A percentile compares a stretch with the other conserved stretches of the same genome.
Evolutionary conservation across 169 alveolate genomes (phyloP).

Genomic region (Plasmodium vinckei): DNA sequence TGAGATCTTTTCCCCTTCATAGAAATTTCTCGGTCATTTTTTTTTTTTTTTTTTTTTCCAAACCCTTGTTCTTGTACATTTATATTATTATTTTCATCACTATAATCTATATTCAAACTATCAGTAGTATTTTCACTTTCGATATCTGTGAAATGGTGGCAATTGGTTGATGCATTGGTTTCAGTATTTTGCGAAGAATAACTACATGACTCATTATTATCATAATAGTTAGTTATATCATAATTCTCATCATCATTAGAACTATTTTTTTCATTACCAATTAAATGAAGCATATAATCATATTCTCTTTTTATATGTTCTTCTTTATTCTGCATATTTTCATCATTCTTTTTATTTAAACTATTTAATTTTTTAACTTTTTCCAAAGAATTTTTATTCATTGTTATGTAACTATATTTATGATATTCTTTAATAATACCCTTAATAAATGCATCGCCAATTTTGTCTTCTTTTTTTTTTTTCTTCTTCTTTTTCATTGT

Average conservation of each 20-base stretch:
- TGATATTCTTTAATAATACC: conserved; percentile 31
- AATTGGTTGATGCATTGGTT: too few relatives aligned
- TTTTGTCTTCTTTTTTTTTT: conserved; percentile 12
- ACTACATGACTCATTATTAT: too few relatives aligned
- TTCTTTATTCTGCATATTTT: conserved; percentile 4
- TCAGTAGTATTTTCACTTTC: background rate
- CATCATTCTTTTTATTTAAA: background rate
- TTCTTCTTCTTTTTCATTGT: background rate
- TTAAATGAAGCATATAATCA: conserved; percentile 25
- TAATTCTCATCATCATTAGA: conserved; percentile 12
- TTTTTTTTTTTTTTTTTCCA: background rate
- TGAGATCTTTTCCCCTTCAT: background rate
- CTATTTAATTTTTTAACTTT: conserved; percentile 7
- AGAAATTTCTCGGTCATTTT: background rate
- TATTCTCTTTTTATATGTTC: conserved; percentile 8
- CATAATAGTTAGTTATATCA: too few relatives aligned
- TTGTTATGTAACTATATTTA: conserved; percentile 11
- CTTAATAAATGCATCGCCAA: background rate
- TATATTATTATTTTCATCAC: background rate
- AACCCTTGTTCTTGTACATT: background rate
- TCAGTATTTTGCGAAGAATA: too few relatives aligned
- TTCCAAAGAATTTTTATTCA: conserved; percentile 19
- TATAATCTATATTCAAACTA: background rate
- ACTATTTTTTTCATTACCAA: conserved; percentile 19
- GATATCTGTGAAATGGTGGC: background rate